Evolutionary conservation across 176 grass and related monocot genomes (phyloP), one percentile per base, ranked within the genome.

Genomic region (Typha latifolia): DNA sequence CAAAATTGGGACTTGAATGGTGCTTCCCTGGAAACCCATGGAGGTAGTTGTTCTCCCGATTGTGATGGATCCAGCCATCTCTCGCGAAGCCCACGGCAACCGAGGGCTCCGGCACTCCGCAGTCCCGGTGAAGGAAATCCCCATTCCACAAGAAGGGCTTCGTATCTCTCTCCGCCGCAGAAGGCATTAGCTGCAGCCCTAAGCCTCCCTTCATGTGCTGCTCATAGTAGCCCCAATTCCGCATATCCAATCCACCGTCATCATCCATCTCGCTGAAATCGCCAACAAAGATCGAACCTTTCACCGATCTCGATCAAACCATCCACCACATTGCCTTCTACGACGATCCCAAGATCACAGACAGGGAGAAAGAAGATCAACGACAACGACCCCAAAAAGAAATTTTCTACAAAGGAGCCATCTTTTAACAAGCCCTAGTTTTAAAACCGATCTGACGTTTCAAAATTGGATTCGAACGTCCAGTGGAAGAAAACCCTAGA

Each of bases 101-200:
- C 15, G 71, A 63, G 23, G 71, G 59, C 61, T 73, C 71, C 0
- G 22, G 23, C 1, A 63, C 2, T 5, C 43, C 59, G 21, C 37
- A 62, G 12, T 63, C 56, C 47, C 71, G 43, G 29, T 50, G 59
- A 27, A 73, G 15, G 57, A 73, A 73, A 2, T 23, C 59, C 14
- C 37, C 23, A 49, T 49, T 63, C 12, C 59, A 63, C 12, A 43
- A 9, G 32, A 62, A 24, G 15, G 53, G 53, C 70, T 62, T 62
- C n/a, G 37, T 37, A 62, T 73, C 71, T 15, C 61, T 57, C 47
- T 73, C 71, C 22, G 59, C 34, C 37, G 27, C 9, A 27, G 71
- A 63, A n/a, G 71, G 31, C 71, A 73, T 73, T 37, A 73, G 71
- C 71, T 62, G 71, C 59, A 73, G 32, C 8, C 71, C 71, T 12